Conservation (phyloP, 2,329 filamentous ascomycete genomes). For the Cladosporium colombiae region DNA sequence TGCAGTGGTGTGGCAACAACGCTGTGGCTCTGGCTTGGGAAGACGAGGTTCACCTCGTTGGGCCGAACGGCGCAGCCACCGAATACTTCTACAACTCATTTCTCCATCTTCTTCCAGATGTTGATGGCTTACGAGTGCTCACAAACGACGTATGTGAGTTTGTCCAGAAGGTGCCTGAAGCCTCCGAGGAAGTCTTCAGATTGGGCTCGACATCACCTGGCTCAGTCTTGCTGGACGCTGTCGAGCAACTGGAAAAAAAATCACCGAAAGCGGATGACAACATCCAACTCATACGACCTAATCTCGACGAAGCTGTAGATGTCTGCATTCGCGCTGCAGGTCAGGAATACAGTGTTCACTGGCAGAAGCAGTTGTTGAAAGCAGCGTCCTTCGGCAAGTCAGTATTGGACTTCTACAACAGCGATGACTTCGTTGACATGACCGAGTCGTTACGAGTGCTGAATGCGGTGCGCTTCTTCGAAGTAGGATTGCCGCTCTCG, state of each 20-base stretch:
- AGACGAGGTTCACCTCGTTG: slow-evolving; percentile 92
- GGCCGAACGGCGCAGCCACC: slow-evolving; percentile 73
- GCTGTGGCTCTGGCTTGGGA: slow-evolving; percentile 94
- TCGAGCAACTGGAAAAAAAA: slow-evolving; percentile 85
- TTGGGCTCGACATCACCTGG: slow-evolving; percentile 85
- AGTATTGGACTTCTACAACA: slow-evolving; percentile 94
- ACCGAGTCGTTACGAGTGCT: slow-evolving; percentile 90
- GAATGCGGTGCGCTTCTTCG: slow-evolving; percentile 88
- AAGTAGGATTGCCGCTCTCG: slow-evolving; percentile 84
- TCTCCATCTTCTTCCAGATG: slow-evolving; percentile 84
- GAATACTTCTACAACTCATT: slow-evolving; percentile 82
- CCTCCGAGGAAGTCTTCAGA: slow-evolving; percentile 76
- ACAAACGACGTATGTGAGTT: slow-evolving; percentile 97
- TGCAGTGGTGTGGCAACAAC: slow-evolving; percentile 97
- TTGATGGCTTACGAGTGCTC: slow-evolving; percentile 84
- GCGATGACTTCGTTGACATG: slow-evolving; percentile 98
- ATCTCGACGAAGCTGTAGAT: slow-evolving; percentile 89
- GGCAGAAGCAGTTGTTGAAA: slow-evolving; percentile 95
- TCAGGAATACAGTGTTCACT: slow-evolving; percentile 83
- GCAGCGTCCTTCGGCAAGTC: slow-evolving; percentile 98
- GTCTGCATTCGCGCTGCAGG: slow-evolving; percentile 91
- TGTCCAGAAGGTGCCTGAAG: slow-evolving; percentile 81
- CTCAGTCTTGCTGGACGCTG: slow-evolving; percentile 89
- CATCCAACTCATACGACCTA: slow-evolving; percentile 87
- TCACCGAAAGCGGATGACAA: slow-evolving; percentile 98